Conservation (phyloP, 2,329 filamentous ascomycete genomes). For the Knoxdaviesia capensis region DNA sequence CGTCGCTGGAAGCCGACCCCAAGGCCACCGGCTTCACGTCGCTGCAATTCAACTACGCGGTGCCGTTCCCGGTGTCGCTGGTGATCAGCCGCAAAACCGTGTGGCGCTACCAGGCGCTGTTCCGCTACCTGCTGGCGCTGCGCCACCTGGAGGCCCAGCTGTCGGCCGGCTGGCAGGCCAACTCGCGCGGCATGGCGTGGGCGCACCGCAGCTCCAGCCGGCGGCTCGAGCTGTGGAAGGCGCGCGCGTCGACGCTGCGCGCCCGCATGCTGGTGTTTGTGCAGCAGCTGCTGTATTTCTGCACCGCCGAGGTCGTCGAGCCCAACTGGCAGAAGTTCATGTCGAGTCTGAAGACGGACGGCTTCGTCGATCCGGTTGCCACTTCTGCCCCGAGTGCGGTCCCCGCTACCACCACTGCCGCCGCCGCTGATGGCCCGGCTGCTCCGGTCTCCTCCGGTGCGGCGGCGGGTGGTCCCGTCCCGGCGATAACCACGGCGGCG, state of each 20-base stretch:
- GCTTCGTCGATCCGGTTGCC: slow-evolving; percentile 8
- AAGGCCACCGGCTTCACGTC: slow-evolving; percentile 82
- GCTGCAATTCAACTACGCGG: slow-evolving; percentile 78
- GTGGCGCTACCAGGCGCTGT: slow-evolving; percentile 90
- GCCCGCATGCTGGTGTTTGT: slow-evolving; percentile 94
- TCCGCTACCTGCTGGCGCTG: slow-evolving; percentile 79
- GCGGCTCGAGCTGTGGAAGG: slow-evolving; percentile 77
- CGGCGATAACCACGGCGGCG: slow-evolving; percentile 8
- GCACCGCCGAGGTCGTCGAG: slow-evolving; percentile 90
- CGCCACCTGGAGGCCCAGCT: slow-evolving; percentile 78
- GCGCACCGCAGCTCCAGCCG: slow-evolving; percentile 55
- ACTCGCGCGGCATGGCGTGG: slow-evolving; percentile 67
- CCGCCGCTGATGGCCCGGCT: background rate
- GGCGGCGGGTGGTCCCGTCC: slow-evolving; percentile 4
- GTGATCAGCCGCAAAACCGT: slow-evolving; percentile 93
- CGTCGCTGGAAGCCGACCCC: slow-evolving; percentile 52
- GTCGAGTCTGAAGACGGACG: slow-evolving; percentile 49
- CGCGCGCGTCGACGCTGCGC: slow-evolving; percentile 74
- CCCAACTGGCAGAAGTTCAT: slow-evolving; percentile 93
- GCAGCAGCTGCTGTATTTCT: slow-evolving; percentile 92
- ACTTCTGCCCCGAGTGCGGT: slow-evolving; percentile 12
- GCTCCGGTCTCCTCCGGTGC: background rate
- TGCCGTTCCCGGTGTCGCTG: slow-evolving; percentile 86
- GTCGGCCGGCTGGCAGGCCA: slow-evolving; percentile 74
- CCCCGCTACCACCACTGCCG: slow-evolving; percentile 10